Conservation (phyloP, 2,329 filamentous ascomycete species). For the Ascosphaera apis region DNA sequence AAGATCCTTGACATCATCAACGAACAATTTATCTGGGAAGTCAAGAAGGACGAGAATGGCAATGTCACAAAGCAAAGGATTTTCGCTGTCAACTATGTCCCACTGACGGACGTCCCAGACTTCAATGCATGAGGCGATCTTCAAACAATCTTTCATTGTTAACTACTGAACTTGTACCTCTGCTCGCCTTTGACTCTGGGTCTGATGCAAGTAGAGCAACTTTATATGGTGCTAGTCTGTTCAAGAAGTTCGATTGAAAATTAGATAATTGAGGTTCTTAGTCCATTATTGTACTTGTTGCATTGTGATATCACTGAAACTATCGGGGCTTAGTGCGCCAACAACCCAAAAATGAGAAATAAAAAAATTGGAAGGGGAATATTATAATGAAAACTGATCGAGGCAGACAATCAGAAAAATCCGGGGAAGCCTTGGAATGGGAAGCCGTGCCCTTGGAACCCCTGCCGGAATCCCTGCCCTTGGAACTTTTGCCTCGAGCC, state of each 20-base stretch:
- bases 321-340: too few species aligned
- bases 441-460: constrained; percentile 19
- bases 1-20: background rate
- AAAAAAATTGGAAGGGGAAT: background rate
- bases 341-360: background rate
- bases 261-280: too few species aligned
- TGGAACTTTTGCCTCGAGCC: constrained; percentile 27
- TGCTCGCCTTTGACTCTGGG: too few species aligned
- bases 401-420: background rate
- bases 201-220: too few species aligned
- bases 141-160: too few species aligned
- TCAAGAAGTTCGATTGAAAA: too few species aligned
- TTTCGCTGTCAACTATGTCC: constrained; percentile 41
- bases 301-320: too few species aligned
- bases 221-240: too few species aligned
- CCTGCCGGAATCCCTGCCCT: constrained; percentile 16
- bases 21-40: constrained; percentile 37
- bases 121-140: constrained; percentile 10
- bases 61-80: constrained; percentile 31
- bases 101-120: constrained; percentile 35
- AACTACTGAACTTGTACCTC: too few species aligned
- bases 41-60: constrained; percentile 38
- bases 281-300: too few species aligned
- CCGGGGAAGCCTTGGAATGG: constrained; percentile 11
- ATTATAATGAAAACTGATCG: background rate